Conservation (phyloP, 2,329 filamentous ascomycete genomes). For the Fusarium xylarioides region DNA sequence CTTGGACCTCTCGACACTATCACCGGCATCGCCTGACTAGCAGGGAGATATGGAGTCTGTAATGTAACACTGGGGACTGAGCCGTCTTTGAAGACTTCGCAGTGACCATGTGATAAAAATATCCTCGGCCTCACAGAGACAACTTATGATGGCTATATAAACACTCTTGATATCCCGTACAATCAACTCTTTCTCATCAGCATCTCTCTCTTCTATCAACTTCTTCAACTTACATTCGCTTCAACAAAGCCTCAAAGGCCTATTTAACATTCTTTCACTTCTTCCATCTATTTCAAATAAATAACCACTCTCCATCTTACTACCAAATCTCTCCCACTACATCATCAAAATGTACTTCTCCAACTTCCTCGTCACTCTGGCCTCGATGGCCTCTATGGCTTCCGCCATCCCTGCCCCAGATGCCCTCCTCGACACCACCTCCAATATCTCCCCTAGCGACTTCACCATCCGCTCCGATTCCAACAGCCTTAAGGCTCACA, state of each 20-base stretch:
- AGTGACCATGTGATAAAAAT: background rate
- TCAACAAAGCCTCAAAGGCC: conserved; percentile 11
- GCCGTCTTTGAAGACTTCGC: background rate
- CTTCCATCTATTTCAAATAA: background rate
- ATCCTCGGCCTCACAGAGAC: background rate
- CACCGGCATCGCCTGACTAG: conserved; percentile 7
- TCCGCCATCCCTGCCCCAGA: conserved; percentile 36
- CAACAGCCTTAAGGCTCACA: conserved; percentile 34
- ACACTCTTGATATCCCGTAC: conserved; percentile 4
- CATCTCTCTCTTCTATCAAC: conserved; percentile 11
- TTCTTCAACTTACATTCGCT: conserved; percentile 31
- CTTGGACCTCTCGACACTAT: conserved; percentile 12
- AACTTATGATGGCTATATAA: conserved; percentile 23
- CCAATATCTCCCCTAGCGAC: conserved; percentile 25
- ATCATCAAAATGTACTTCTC: conserved; percentile 45
- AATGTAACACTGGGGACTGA: background rate
- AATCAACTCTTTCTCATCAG: conserved; percentile 12
- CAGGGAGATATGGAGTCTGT: background rate
- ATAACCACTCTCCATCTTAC: background rate
- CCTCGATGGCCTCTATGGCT: conserved; percentile 42
- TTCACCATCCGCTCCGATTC: conserved; percentile 26
- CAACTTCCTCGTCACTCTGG: conserved; percentile 37
- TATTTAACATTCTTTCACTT: conserved; percentile 13
- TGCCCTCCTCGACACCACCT: conserved; percentile 45
- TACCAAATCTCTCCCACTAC: conserved; percentile 2